These are phyloP conservation scores for Durotheca rogersii DNA, from an alignment of 495 filamentous ascomycete genomes.

Conservation along the genomic window DNA sequence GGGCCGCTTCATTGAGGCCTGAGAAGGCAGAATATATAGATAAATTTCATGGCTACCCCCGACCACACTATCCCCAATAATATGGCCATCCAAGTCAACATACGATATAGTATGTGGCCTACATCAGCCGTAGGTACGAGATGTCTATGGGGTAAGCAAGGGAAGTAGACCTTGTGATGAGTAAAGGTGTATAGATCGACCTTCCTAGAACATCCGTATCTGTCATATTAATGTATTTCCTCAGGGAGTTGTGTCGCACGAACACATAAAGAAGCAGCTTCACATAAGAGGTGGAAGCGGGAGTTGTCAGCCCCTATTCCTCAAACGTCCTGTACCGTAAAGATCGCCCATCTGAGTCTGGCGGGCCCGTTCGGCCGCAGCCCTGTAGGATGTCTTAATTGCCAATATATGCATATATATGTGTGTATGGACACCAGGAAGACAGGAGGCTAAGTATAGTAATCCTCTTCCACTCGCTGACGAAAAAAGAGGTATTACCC, in stretches of 20 bases:
- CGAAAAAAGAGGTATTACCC: too few relatives aligned
- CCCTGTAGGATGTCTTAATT: background rate
- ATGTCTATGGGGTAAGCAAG: constrained; percentile 1
- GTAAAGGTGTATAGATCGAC: background rate
- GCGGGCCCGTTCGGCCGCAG: constrained; percentile 6
- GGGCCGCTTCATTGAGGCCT: too few relatives aligned
- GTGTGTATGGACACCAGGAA: too few relatives aligned
- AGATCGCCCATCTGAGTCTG: constrained; percentile 7
- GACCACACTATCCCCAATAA: background rate
- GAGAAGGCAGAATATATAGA: constrained; percentile 11
- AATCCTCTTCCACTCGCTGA: too few relatives aligned
- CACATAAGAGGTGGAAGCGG: background rate
- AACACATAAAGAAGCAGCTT: constrained; percentile 1
- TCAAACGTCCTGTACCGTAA: background rate
- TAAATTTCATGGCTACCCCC: background rate
- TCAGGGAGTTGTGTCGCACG: constrained; percentile 1
- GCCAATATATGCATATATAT: too few relatives aligned
- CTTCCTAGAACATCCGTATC: constrained; percentile 1
- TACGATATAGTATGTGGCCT: background rate
- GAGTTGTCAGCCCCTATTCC: constrained; percentile 2
- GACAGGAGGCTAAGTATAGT: too few relatives aligned
- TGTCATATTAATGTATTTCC: background rate
- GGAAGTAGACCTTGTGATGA: constrained; percentile 7
- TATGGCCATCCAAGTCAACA: constrained; percentile 7
- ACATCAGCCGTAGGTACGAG: background rate